These are phyloP conservation scores for Viola odorata DNA, from an alignment of 345 rosid genomes.

Conservation along the genomic window DNA sequence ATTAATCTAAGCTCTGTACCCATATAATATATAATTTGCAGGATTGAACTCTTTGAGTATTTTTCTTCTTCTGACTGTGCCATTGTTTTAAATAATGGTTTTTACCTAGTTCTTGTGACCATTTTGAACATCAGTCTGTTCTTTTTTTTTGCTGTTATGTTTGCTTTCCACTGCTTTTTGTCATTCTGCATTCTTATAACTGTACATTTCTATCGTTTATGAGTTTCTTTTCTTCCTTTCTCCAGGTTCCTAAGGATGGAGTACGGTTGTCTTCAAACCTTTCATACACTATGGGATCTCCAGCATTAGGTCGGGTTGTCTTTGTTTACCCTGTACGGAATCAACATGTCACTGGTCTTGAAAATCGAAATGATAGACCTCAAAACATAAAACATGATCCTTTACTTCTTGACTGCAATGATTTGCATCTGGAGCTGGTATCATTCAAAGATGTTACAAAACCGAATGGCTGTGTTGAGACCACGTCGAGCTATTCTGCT, in stretches of 20 bases:
- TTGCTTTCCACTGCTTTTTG: background rate
- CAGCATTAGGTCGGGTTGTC: slow-evolving; percentile 46
- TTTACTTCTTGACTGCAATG: slow-evolving; percentile 42
- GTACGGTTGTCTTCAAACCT: slow-evolving; percentile 60
- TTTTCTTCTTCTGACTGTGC: too few species aligned
- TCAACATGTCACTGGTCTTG: slow-evolving; percentile 27
- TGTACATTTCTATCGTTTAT: background rate
- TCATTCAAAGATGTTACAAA: slow-evolving; percentile 26
- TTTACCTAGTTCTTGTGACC: too few species aligned
- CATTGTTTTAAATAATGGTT: too few species aligned
- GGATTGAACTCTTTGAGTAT: too few species aligned
- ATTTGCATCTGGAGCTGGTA: slow-evolving; percentile 59
- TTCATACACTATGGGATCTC: slow-evolving; percentile 62
- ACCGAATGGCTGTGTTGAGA: slow-evolving; percentile 11
- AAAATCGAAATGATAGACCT: slow-evolving; percentile 19
- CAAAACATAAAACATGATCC: slow-evolving; percentile 16
- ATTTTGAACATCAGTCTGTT: too few species aligned
- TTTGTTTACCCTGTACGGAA: slow-evolving; percentile 51
- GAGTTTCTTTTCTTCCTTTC: background rate
- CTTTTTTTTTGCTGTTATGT: background rate
- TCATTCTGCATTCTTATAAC: background rate
- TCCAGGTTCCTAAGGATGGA: slow-evolving; percentile 56
- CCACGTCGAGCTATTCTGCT: slow-evolving; percentile 30
- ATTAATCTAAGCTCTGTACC: too few species aligned
- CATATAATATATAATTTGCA: too few species aligned